Percentiles rank a stretch among this genome's conserved stretches.
Conservation (phyloP, 345 rosid species). For the Triadica sebifera region DNA sequence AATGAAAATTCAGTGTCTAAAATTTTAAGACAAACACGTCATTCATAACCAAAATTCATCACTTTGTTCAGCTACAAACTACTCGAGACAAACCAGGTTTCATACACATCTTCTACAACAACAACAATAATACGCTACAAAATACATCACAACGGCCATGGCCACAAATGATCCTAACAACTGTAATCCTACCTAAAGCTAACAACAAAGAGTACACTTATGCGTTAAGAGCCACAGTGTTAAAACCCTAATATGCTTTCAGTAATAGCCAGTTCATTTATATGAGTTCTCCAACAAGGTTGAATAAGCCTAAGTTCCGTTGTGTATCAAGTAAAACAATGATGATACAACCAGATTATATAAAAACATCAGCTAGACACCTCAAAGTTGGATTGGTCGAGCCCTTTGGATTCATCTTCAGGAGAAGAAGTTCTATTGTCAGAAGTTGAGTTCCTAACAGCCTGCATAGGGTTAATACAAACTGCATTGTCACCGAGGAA, state of each 20-base stretch:
- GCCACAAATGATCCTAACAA: constrained; percentile 24
- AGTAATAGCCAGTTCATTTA: constrained; percentile 21
- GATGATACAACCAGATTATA: constrained; percentile 16
- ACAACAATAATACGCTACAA: constrained; percentile 12
- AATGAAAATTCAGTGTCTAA: background rate
- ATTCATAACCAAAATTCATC: constrained; percentile 14
- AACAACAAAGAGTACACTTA: constrained; percentile 20
- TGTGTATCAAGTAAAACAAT: constrained; percentile 17
- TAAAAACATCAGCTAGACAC: constrained; percentile 42
- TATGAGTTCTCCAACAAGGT: constrained; percentile 14
- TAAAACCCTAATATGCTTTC: constrained; percentile 24
- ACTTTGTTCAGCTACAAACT: constrained; percentile 23
- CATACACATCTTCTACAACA: constrained; percentile 25
- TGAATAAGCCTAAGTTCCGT: constrained; percentile 22
- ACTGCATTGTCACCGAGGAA: constrained; percentile 29
- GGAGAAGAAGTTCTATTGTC: constrained; percentile 42
- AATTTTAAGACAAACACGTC: background rate
- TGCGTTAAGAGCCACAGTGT: constrained; percentile 21
- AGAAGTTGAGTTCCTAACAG: constrained; percentile 34
- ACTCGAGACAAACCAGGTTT: constrained; percentile 29
- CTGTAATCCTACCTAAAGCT: constrained; percentile 33
- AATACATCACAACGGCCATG: constrained; percentile 20
- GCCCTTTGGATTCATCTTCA: constrained; percentile 51
- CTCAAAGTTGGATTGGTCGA: constrained; percentile 50
- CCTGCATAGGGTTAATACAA: constrained; percentile 36